Conservation (phyloP, 1,284 basidiomycete species). For the Leccinum variabile region DNA sequence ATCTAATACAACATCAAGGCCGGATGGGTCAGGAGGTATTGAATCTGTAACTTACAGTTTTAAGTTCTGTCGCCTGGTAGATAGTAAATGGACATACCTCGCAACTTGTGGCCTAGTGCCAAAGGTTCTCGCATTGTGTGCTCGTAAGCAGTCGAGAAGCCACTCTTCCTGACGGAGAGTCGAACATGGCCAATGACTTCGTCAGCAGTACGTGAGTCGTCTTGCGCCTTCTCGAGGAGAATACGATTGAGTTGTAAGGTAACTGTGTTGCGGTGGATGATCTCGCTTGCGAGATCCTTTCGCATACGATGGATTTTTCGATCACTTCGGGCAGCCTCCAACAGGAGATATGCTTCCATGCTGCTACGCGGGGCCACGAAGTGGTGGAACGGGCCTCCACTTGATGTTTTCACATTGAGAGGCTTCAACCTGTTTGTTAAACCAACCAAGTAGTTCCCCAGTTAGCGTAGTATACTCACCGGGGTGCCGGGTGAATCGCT, state of each 20-base stretch:
- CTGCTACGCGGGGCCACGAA: not conserved
- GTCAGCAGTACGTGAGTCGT: not conserved
- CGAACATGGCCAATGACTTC: not conserved
- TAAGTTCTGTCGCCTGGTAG: too few relatives aligned
- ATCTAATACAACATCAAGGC: too few relatives aligned
- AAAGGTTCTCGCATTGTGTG: not conserved
- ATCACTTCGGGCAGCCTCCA: not conserved
- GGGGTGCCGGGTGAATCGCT: not conserved
- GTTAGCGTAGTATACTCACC: not conserved
- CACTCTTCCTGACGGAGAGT: not conserved
- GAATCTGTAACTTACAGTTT: too few relatives aligned
- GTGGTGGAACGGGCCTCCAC: not conserved
- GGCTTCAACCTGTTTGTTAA: not conserved
- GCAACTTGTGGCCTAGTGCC: not conserved
- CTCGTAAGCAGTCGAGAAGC: not conserved
- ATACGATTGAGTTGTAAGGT: not conserved
- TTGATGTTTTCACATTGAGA: not conserved
- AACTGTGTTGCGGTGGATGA: not conserved
- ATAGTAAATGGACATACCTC: not conserved
- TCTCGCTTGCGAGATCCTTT: not conserved
- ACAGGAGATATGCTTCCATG: not conserved
- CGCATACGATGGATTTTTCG: not conserved
- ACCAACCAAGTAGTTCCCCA: not conserved
- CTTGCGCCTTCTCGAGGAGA: not conserved
- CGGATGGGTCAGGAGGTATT: too few relatives aligned